A percentile compares a stretch with the other conserved stretches of the same genome.
phyloP scores from a whole-genome alignment of 352 stramenopile species.

The Globisporangium lucens region DNA sequence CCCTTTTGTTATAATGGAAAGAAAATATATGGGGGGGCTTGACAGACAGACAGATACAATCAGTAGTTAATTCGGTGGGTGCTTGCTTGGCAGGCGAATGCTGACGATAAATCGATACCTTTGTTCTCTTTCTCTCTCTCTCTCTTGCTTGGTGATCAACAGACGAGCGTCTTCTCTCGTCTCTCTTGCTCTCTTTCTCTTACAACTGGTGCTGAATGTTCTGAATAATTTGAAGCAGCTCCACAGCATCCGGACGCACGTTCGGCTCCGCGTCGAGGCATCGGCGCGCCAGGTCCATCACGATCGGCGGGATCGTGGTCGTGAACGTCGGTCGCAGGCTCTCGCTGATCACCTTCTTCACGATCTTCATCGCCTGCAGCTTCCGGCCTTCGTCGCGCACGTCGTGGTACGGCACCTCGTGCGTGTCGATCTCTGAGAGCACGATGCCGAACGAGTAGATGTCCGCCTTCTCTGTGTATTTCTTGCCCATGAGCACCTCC shows the following conservation, averaged over 20 bases:
- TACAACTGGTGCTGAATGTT: slow-evolving; percentile 52
- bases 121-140: neutral
- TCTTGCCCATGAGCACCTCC: slow-evolving; percentile 77
- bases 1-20: neutral
- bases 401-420: slow-evolving; percentile 79
- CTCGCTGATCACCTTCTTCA: slow-evolving; percentile 77
- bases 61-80: neutral
- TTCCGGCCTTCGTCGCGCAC: slow-evolving; percentile 69
- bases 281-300: slow-evolving; percentile 55
- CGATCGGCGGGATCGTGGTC: slow-evolving; percentile 40
- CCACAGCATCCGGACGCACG: slow-evolving; percentile 55
- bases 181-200: neutral
- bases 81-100: neutral
- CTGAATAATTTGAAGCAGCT: slow-evolving; percentile 70
- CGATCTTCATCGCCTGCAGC: slow-evolving; percentile 81
- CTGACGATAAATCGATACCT: neutral
- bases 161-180: neutral
- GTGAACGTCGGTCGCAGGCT: slow-evolving; percentile 67
- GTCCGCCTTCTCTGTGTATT: slow-evolving; percentile 83
- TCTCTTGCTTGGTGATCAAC: neutral
- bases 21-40: slow-evolving; percentile 1
- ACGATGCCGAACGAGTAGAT: slow-evolving; percentile 86
- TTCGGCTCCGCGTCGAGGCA: slow-evolving; percentile 72
- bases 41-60: slow-evolving; percentile 7
- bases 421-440: slow-evolving; percentile 77